A percentile compares a stretch with the other conserved stretches of the same genome.
Evolutionary conservation across 2,329 filamentous ascomycete genomes (phyloP).

Genomic region (Fusarium liriodendri): DNA sequence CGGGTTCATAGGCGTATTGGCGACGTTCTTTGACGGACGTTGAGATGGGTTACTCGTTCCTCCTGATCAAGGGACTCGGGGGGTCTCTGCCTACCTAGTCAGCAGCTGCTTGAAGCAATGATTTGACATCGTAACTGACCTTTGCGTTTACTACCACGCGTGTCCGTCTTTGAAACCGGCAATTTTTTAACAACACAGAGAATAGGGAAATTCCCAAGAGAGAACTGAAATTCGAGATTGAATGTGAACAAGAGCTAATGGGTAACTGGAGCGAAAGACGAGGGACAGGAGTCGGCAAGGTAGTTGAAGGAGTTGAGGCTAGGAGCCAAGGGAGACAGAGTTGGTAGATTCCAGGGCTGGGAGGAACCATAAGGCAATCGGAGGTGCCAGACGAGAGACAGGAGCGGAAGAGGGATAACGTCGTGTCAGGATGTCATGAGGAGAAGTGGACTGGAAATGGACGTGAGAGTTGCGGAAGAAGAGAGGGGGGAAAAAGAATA

Average conservation of each 20-base stretch:
- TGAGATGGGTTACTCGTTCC: neutral
- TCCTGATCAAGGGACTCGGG: neutral
- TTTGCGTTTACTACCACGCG: neutral
- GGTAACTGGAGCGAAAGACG: neutral
- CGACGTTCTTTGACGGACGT: neutral
- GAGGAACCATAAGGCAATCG: too few species aligned
- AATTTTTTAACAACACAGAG: neutral
- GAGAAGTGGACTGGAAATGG: neutral
- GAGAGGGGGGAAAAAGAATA: neutral
- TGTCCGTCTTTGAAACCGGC: neutral
- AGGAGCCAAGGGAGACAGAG: too few species aligned
- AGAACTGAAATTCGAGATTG: too few species aligned
- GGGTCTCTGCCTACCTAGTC: neutral
- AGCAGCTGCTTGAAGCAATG: neutral
- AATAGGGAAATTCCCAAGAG: too few species aligned
- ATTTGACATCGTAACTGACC: neutral
- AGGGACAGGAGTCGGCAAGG: neutral
- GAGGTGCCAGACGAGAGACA: neutral
- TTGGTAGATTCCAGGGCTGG: too few species aligned
- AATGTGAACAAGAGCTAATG: too few species aligned
- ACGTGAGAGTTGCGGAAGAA: neutral
- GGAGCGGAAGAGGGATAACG: neutral
- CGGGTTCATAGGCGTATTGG: neutral
- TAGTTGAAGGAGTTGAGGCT: too few species aligned
- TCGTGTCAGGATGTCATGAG: neutral